Percentiles rank a stretch among this genome's conserved stretches.
Evolutionary conservation across 768 basidiomycete genomes (phyloP).

Genomic region (Chalciporus pseudorubinellus): DNA sequence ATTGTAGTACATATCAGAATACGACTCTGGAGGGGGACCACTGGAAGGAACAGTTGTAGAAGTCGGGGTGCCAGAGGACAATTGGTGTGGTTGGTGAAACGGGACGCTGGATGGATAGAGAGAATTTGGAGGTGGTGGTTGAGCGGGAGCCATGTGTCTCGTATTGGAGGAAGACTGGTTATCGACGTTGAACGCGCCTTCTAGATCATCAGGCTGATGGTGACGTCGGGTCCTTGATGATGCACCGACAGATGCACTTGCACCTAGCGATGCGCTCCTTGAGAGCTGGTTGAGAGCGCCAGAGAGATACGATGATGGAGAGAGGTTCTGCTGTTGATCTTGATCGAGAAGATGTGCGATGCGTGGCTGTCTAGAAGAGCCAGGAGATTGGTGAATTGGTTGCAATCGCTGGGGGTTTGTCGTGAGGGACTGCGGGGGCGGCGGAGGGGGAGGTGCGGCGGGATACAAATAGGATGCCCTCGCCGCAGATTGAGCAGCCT

Average conservation of each 20-base stretch:
- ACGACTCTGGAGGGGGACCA: slow-evolving; percentile 40
- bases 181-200: slow-evolving; percentile 47
- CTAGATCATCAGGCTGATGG: slow-evolving; percentile 68
- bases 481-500: slow-evolving; percentile 50
- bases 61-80: slow-evolving; percentile 31
- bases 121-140: slow-evolving; percentile 41
- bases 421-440: slow-evolving; percentile 44
- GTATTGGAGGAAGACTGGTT: slow-evolving; percentile 18
- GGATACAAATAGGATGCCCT: slow-evolving; percentile 55
- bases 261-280: slow-evolving; percentile 65
- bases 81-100: slow-evolving; percentile 53
- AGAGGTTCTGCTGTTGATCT: slow-evolving; percentile 46
- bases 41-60: slow-evolving; percentile 36
- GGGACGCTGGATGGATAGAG: slow-evolving; percentile 59
- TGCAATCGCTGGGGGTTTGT: slow-evolving; percentile 47
- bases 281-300: slow-evolving; percentile 52
- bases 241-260: slow-evolving; percentile 38
- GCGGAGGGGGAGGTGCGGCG: slow-evolving; percentile 40
- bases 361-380: slow-evolving; percentile 54
- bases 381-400: slow-evolving; percentile 46
- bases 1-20: slow-evolving; percentile 63
- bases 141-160: slow-evolving; percentile 30
- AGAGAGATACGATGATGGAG: slow-evolving; percentile 51
- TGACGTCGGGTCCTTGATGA: slow-evolving; percentile 58
- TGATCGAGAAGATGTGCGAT: slow-evolving; percentile 67